Conservation (phyloP, 1,139 yeast species). For the Lodderomyces theae region DNA sequence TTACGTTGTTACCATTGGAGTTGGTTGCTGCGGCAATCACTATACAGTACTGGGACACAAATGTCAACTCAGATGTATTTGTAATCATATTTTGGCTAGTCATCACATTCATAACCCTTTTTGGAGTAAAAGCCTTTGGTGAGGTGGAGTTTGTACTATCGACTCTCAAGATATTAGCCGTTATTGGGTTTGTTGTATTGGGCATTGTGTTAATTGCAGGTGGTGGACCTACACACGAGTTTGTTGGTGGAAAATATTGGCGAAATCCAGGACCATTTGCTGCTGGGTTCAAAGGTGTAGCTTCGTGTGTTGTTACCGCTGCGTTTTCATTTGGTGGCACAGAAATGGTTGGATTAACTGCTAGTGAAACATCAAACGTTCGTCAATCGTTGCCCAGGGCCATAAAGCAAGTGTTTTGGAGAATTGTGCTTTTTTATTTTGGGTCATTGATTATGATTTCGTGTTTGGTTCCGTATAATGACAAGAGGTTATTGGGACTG, state of each 20-base stretch:
- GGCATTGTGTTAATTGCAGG: conserved; percentile 42
- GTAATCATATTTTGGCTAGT: conserved; percentile 36
- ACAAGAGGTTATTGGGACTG: conserved; percentile 32
- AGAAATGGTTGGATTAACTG: conserved; percentile 49
- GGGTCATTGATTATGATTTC: conserved; percentile 47
- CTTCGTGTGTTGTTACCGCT: conserved; percentile 59
- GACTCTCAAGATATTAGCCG: conserved; percentile 36
- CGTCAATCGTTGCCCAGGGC: conserved; percentile 67
- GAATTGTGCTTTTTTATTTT: conserved; percentile 60
- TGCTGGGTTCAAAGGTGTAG: conserved; percentile 71
- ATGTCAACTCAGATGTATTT: conserved; percentile 41
- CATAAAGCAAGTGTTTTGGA: conserved; percentile 71
- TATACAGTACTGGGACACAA: conserved; percentile 38
- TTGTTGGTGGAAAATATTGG: conserved; percentile 40
- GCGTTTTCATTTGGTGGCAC: conserved; percentile 43
- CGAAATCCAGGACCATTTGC: conserved; percentile 47
- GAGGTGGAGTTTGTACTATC: conserved; percentile 44
- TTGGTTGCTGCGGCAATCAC: conserved; percentile 42
- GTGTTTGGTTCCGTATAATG: conserved; percentile 42
- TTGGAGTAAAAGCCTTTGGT: conserved; percentile 45
- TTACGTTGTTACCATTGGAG: conserved; percentile 33
- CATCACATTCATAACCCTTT: conserved; percentile 35
- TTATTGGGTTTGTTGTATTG: conserved; percentile 39
- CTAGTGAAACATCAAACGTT: conserved; percentile 77
- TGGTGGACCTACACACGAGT: conserved; percentile 35